phyloP scores from a whole-genome alignment of 768 basidiomycete species.

The Russula virescens region DNA sequence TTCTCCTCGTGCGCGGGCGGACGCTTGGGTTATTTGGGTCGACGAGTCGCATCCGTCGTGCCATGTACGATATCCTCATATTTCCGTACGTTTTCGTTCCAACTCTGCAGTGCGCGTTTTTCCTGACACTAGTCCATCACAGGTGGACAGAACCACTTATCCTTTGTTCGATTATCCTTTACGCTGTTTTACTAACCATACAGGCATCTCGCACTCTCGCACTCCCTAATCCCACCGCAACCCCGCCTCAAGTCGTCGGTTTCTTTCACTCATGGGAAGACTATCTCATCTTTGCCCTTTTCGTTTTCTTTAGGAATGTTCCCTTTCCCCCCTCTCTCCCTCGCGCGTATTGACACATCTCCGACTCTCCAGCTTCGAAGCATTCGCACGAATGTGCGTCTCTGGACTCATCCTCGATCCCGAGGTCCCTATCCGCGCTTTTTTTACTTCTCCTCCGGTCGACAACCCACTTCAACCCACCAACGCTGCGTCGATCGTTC shows the following conservation, averaged over 20 bases:
- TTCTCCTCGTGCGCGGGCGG: constrained; percentile 60
- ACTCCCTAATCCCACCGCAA: constrained; percentile 33
- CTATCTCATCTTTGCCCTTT: constrained; percentile 74
- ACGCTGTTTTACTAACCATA: constrained; percentile 75
- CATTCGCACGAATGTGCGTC: constrained; percentile 81
- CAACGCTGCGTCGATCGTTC: constrained; percentile 26
- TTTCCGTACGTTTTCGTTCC: constrained; percentile 52
- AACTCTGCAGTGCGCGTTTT: neutral
- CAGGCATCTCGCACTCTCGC: constrained; percentile 63
- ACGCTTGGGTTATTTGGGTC: constrained; percentile 76
- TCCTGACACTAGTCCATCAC: neutral
- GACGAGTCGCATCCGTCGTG: constrained; percentile 53
- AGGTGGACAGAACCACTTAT: constrained; percentile 88
- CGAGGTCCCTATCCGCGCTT: constrained; percentile 49
- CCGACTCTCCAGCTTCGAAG: constrained; percentile 57
- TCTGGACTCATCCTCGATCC: constrained; percentile 88
- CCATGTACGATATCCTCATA: constrained; percentile 62
- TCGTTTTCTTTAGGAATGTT: constrained; percentile 79
- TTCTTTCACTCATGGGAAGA: constrained; percentile 93
- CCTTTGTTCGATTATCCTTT: constrained; percentile 74
- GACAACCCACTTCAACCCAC: constrained; percentile 28
- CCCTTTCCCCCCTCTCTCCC: neutral
- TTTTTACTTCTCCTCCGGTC: constrained; percentile 40
- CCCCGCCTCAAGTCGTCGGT: constrained; percentile 47
- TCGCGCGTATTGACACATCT: constrained; percentile 10